These are phyloP conservation scores for Crithidia sp. DNA, from an alignment of 208 protist genomes.

Conservation along the genomic window DNA sequence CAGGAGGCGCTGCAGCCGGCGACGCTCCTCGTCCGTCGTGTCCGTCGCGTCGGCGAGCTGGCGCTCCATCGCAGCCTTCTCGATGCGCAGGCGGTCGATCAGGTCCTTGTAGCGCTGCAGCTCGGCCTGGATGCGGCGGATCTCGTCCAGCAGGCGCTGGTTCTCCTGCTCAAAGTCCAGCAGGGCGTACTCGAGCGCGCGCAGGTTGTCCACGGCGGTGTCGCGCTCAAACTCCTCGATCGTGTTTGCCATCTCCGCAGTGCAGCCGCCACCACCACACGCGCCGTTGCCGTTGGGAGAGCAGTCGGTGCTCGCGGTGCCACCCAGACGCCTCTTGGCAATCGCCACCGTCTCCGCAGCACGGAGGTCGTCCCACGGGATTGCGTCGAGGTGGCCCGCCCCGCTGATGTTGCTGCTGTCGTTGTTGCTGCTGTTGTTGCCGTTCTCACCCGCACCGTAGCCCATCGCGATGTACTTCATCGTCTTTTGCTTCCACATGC, in stretches of 20 bases:
- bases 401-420: not conserved
- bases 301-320: slow-evolving; percentile 1
- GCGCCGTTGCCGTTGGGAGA: not conserved
- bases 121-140: slow-evolving; percentile 40
- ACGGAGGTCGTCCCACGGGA: slow-evolving; percentile 59
- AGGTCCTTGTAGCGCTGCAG: slow-evolving; percentile 53
- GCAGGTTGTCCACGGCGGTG: slow-evolving; percentile 56
- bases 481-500: slow-evolving; percentile 76
- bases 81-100: slow-evolving; percentile 51
- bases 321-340: slow-evolving; percentile 50
- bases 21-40: slow-evolving; percentile 45
- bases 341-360: slow-evolving; percentile 46
- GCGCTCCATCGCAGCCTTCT: slow-evolving; percentile 53
- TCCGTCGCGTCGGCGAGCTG: slow-evolving; percentile 30
- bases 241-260: slow-evolving; percentile 22
- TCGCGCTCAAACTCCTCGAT: slow-evolving; percentile 65
- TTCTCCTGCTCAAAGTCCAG: slow-evolving; percentile 68
- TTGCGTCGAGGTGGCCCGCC: slow-evolving; percentile 27
- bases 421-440: too few species aligned
- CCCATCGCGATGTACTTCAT: slow-evolving; percentile 71
- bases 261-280: slow-evolving; percentile 10
- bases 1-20: slow-evolving; percentile 42
- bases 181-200: slow-evolving; percentile 59
- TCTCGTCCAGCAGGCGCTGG: slow-evolving; percentile 50
- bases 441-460: slow-evolving; percentile 32